Conservation (phyloP, 129 eudicot species). For the Glebionis coronaria region DNA sequence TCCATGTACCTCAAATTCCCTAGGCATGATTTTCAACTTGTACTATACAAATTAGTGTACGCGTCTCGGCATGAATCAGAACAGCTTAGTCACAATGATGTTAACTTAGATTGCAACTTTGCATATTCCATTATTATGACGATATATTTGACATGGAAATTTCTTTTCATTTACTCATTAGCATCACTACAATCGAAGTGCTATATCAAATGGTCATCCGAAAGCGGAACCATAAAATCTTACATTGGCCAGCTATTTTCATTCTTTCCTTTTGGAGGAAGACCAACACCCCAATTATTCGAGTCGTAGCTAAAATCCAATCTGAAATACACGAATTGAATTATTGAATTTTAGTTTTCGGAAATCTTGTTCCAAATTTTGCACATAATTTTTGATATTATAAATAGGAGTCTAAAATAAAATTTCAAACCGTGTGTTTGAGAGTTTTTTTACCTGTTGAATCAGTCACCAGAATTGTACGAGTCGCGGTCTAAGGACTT, state of each 20-base stretch:
- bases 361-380: neutral
- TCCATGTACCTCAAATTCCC: constrained; percentile 1
- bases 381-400: neutral
- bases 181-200: too few species aligned
- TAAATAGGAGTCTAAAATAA: neutral
- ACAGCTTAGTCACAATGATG: neutral
- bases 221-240: constrained; percentile 28
- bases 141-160: too few species aligned
- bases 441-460: constrained; percentile 53
- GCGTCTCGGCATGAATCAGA: constrained; percentile 4
- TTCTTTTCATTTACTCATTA: too few species aligned
- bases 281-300: constrained; percentile 97
- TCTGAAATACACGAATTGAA: constrained; percentile 40
- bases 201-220: neutral
- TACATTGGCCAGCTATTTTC: constrained; percentile 86
- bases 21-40: constrained; percentile 8
- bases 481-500: constrained; percentile 95
- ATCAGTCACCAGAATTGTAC: constrained; percentile 90
- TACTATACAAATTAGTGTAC: constrained; percentile 9
- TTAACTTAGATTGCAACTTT: neutral
- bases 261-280: constrained; percentile 87
- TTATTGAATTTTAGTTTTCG: neutral
- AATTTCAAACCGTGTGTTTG: neutral
- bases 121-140: neutral
- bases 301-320: constrained; percentile 85